phyloP scores from a whole-genome alignment of 495 filamentous ascomycete species.

The Mycothermus thermophilus region DNA sequence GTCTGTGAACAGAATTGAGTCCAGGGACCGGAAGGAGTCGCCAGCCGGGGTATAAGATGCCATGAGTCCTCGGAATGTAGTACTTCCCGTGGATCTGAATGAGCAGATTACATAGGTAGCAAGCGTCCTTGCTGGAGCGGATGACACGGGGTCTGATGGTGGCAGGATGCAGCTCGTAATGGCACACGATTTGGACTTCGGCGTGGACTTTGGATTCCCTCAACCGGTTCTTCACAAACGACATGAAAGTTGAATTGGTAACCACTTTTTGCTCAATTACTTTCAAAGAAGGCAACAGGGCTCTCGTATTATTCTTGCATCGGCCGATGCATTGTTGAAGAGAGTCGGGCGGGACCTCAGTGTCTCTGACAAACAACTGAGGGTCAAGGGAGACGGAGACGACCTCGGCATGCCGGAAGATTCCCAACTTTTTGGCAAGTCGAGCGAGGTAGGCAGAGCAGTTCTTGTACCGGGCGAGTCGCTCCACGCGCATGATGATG shows the following conservation, averaged over 20 bases:
- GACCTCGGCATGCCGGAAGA: constrained; percentile 16
- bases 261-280: too few relatives aligned
- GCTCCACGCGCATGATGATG: too few relatives aligned
- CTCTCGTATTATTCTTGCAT: too few relatives aligned
- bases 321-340: constrained; percentile 2
- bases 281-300: too few relatives aligned
- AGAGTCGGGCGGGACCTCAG: neutral
- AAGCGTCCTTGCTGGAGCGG: constrained; percentile 36
- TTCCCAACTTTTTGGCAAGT: constrained; percentile 13
- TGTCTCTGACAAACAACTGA: constrained; percentile 11
- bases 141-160: constrained; percentile 28
- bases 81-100: constrained; percentile 27
- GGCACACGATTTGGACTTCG: constrained; percentile 35
- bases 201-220: constrained; percentile 31
- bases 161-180: constrained; percentile 21
- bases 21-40: constrained; percentile 11
- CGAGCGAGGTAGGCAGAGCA: constrained; percentile 9
- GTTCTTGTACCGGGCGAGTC: too few relatives aligned
- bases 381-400: constrained; percentile 12
- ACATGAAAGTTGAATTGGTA: neutral
- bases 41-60: constrained; percentile 28
- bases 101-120: constrained; percentile 36
- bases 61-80: constrained; percentile 27
- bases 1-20: neutral
- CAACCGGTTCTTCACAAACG: constrained; percentile 7